A percentile compares a stretch with the other conserved stretches of the same genome.
phyloP scores from a whole-genome alignment of 192 early-diverging fungal species.

The Podila verticillata region DNA sequence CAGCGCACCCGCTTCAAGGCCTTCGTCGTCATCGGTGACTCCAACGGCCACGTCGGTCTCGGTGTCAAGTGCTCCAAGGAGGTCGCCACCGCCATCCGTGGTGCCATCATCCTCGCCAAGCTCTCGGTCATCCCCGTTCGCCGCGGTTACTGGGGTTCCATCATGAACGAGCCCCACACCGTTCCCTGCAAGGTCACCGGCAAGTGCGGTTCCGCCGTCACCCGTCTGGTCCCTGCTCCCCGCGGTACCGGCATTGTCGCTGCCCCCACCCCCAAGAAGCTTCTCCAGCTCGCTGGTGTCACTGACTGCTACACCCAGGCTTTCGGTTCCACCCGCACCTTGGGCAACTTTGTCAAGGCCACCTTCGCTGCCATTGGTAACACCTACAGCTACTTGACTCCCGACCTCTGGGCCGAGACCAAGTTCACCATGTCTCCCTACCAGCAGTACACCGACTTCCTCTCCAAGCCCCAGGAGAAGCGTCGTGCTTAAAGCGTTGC shows the following conservation, averaged over 20 bases:
- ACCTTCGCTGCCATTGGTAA: conserved; percentile 96
- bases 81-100: conserved; percentile 98
- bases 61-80: conserved; percentile 99
- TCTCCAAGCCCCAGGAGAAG: conserved; percentile 62
- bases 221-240: conserved; percentile 97
- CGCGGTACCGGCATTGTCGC: conserved; percentile 99
- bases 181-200: conserved; percentile 98
- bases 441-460: conserved; percentile 90
- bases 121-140: conserved; percentile 97
- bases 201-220: conserved; percentile 93
- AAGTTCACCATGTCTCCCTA: conserved; percentile 86
- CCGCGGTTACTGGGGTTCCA: conserved; percentile 98
- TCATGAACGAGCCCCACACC: conserved; percentile 97
- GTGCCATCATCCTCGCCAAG: conserved; percentile 99
- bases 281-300: conserved; percentile 97
- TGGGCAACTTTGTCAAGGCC: conserved; percentile 99
- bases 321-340: conserved; percentile 96
- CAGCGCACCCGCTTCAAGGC: conserved; percentile 99
- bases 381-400: conserved; percentile 98
- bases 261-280: conserved; percentile 97
- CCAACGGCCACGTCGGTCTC: conserved; percentile 97
- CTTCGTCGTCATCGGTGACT: conserved; percentile 98
- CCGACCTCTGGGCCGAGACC: conserved; percentile 95
- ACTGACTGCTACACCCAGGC: conserved; percentile 97
- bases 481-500: conserved; percentile 42